Conservation (phyloP, 2,329 filamentous ascomycete species). For the Colletotrichum sojae region DNA sequence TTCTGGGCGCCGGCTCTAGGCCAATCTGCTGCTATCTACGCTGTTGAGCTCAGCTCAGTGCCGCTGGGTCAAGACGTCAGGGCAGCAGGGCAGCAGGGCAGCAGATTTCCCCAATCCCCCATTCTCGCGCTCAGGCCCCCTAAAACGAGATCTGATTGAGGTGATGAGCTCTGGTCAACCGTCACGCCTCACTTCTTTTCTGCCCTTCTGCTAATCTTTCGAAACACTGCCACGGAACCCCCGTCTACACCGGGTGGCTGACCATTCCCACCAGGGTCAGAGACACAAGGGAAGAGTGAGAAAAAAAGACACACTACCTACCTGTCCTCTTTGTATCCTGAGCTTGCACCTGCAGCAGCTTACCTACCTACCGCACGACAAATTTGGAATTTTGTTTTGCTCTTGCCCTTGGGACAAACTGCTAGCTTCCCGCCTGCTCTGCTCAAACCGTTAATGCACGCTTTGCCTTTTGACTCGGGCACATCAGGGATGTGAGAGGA, state of each 20-base stretch:
- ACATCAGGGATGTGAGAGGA: conserved; percentile 37
- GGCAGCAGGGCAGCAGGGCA: conserved; percentile 8
- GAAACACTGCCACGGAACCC: conserved; percentile 29
- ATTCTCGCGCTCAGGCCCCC: conserved; percentile 29
- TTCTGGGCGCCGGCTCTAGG: neutral
- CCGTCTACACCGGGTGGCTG: conserved; percentile 20
- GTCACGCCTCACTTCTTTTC: conserved; percentile 18
- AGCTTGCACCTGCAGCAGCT: conserved; percentile 28
- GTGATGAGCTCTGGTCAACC: neutral
- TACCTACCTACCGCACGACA: neutral
- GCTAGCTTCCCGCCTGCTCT: neutral
- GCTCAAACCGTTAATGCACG: conserved; percentile 24
- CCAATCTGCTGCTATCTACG: conserved; percentile 11
- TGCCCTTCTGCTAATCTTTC: conserved; percentile 7
- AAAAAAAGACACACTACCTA: conserved; percentile 10
- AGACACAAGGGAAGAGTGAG: neutral
- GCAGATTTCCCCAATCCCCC: conserved; percentile 23
- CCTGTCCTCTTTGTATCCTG: conserved; percentile 26
- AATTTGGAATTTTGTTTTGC: neutral
- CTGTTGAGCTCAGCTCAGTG: neutral
- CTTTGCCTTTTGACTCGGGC: conserved; percentile 25
- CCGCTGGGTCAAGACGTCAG: conserved; percentile 21
- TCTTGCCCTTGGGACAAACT: neutral
- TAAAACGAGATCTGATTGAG: conserved; percentile 32
- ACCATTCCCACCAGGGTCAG: conserved; percentile 5